Percentiles rank a stretch among this genome's conserved stretches.
phyloP scores from a whole-genome alignment of 148 eudicot genomes.

The Beta vulgaris region DNA sequence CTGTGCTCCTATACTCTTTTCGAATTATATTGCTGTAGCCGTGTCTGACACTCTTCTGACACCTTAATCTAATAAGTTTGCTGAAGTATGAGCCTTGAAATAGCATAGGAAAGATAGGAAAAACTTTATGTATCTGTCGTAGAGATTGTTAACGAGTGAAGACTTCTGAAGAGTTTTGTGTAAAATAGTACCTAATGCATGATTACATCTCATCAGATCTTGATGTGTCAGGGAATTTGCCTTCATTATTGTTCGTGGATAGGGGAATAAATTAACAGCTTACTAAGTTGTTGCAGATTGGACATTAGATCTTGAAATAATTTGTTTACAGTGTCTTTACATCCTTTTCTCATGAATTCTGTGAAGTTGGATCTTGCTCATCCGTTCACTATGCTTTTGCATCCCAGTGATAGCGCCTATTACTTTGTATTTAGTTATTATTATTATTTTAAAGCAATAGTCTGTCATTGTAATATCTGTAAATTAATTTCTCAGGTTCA shows the following conservation, averaged over 20 bases:
- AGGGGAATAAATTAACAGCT: background rate
- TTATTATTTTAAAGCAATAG: background rate
- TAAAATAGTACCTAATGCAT: background rate
- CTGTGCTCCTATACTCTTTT: background rate
- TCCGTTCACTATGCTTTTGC: background rate
- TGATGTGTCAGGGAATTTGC: background rate
- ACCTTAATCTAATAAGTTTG: background rate
- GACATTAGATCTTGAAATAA: background rate
- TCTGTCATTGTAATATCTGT: background rate
- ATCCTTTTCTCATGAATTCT: background rate
- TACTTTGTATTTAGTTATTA: background rate
- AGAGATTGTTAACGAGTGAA: background rate
- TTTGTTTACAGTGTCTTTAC: background rate
- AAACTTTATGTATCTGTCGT: background rate
- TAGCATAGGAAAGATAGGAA: background rate
- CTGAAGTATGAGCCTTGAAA: background rate
- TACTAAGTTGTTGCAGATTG: background rate
- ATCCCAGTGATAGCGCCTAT: too few relatives aligned
- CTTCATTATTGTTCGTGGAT: background rate
- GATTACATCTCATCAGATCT: background rate
- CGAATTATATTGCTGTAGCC: background rate
- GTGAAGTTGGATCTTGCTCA: background rate
- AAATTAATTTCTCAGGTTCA: constrained; percentile 53
- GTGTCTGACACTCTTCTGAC: background rate
- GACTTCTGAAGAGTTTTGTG: background rate